Evolutionary conservation across 1,284 basidiomycete genomes (phyloP).

Genomic region (Gomphus bonarii): DNA sequence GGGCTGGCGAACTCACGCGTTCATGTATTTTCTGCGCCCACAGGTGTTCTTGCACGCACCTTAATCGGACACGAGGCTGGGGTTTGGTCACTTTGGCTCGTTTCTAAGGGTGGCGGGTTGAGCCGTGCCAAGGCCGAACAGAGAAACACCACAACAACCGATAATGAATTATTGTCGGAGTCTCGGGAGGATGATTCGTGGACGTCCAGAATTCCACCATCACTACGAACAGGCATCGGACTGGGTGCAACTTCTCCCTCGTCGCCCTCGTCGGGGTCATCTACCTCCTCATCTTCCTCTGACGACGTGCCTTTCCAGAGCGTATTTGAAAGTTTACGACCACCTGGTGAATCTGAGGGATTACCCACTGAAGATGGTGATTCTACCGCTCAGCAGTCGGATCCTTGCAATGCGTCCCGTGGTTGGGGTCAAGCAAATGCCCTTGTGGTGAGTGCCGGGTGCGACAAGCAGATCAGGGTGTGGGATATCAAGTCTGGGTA

Average conservation of each 20-base stretch:
- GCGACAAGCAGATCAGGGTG: conserved; percentile 81
- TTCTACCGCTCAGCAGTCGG: conserved; percentile 28
- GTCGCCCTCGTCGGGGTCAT: conserved; percentile 9
- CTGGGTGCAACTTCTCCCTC: conserved; percentile 13
- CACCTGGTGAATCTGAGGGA: not conserved
- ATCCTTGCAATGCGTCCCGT: conserved; percentile 52
- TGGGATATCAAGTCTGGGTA: conserved; percentile 88
- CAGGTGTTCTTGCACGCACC: conserved; percentile 70
- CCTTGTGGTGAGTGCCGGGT: conserved; percentile 85
- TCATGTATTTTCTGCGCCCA: conserved; percentile 77
- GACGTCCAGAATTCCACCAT: conserved; percentile 18
- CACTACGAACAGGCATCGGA: conserved; percentile 25
- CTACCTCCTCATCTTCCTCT: conserved; percentile 1
- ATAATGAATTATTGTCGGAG: not conserved
- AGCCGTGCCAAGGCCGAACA: conserved; percentile 13
- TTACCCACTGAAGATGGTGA: not conserved
- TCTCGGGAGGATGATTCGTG: not conserved
- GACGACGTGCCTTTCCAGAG: conserved; percentile 9
- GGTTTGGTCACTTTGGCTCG: conserved; percentile 87
- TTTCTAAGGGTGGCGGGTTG: conserved; percentile 29
- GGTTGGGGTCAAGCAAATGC: conserved; percentile 60
- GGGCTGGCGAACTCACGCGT: conserved; percentile 86
- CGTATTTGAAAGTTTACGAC: conserved; percentile 8
- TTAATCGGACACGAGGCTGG: conserved; percentile 82
- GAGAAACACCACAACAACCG: conserved; percentile 6